These are phyloP conservation scores for Candida gorgasii DNA, from an alignment of 805 yeast species.

Conservation along the genomic window DNA sequence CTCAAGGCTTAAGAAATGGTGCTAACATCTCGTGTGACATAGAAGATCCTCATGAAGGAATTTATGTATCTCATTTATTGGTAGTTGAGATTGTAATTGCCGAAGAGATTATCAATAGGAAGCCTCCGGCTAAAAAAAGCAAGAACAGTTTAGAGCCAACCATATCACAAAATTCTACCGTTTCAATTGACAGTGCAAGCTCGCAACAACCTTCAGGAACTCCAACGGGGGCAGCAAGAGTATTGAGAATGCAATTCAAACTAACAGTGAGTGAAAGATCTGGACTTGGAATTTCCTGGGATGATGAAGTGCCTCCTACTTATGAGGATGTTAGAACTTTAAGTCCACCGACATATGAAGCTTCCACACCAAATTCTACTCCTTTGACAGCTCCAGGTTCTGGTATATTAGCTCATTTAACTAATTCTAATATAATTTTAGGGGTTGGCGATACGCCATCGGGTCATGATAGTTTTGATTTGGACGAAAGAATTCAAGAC, in stretches of 20 bases:
- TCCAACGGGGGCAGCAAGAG: constrained; percentile 95
- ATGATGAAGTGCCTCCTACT: constrained; percentile 97
- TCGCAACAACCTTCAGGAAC: constrained; percentile 47
- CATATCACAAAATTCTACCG: constrained; percentile 21
- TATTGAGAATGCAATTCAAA: constrained; percentile 91
- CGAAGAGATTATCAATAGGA: constrained; percentile 61
- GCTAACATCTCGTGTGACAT: constrained; percentile 76
- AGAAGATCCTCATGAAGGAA: constrained; percentile 77
- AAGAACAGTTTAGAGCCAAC: constrained; percentile 27
- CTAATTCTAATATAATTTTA: constrained; percentile 13
- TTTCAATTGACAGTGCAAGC: constrained; percentile 7
- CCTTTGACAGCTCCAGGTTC: constrained; percentile 19
- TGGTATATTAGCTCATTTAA: constrained; percentile 11
- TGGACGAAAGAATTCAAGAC: constrained; percentile 37
- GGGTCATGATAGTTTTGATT: constrained; percentile 27
- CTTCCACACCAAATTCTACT: constrained; percentile 22
- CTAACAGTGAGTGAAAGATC: constrained; percentile 83
- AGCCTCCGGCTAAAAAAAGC: constrained; percentile 6
- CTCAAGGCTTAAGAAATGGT: constrained; percentile 30
- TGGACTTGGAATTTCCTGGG: constrained; percentile 97
- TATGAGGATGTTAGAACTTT: constrained; percentile 81
- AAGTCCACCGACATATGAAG: constrained; percentile 79
- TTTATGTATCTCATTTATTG: constrained; percentile 72
- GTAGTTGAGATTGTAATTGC: constrained; percentile 92
- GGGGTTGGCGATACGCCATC: constrained; percentile 48